Base-by-base conservation (phyloP, 2,329 filamentous ascomycete genomes). In the Achaetomium macrosporum region DNA sequence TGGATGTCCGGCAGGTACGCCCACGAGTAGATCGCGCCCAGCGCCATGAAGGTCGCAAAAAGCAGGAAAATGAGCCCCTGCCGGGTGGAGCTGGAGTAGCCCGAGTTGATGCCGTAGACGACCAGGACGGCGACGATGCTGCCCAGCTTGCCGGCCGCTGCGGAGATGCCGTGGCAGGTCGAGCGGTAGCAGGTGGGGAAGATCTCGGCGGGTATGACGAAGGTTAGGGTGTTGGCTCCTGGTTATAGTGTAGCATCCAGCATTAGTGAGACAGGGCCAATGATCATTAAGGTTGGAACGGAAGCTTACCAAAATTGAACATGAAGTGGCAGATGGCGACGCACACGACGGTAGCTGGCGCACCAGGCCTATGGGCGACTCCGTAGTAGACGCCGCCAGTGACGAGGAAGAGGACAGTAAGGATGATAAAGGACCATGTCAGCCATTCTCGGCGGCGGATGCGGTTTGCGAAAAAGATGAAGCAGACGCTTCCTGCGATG, bases 111-210 rank as follows among this genome's bases (percentile, higher is more conserved):
- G 50, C 72, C 75, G 59, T 74, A 77, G 1, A 78, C 74, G 25
- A 78, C 68, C 12, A 77, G 61, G 16, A 78, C 69, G 46, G 76
- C 76, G 5, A 77, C 65, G 47, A 83, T 74, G 53, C 77, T 78
- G 20, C 79, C 81, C 1, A 80, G 65, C 61, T 84, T 84, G 11
- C 81, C 81, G 0, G 76, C 74, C 0, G 81, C 81, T 0, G 81
- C 81, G 0, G 80, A 81, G 48, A 84, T 79, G 20, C 80, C 81
- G 60, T 83, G 80, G 54, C 79, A 83, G 0, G 81, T 82, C 47
- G 76, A 81, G 39, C 82, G 76, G 59, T 83, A 84, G 57, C 76
- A 75, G 2, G 82, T 85, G 0, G 81, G 81, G 63, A 85, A 86
- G 40, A 83, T 76, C 62, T 85, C 82, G 40, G 79, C 81, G 1